Conservation (phyloP, 306 rosid genomes). For the Cucumis sativus region Cucumber_9930_V3 NC_026659.2:26728001-26728500, state of each 20-base stretch:
- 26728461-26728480: constrained; percentile 10
- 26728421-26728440: constrained; percentile 9
- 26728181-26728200: background rate
- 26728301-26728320: background rate
- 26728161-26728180: background rate
- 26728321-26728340: background rate
- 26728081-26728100: background rate
- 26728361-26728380: background rate
- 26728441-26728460: background rate
- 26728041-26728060: background rate
- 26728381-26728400: background rate
- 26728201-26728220: background rate
- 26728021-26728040: background rate
- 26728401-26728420: background rate
- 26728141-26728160: background rate
- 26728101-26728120: background rate
- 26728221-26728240: background rate
- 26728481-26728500: constrained; percentile 89
- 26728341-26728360: background rate
- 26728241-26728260: background rate
- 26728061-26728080: background rate
- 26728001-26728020: background rate
- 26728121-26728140: background rate
- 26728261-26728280: background rate
- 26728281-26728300: background rate